phyloP scores from a whole-genome alignment of 164 flowering plant genomes.

The Malania oleifera region DNA sequence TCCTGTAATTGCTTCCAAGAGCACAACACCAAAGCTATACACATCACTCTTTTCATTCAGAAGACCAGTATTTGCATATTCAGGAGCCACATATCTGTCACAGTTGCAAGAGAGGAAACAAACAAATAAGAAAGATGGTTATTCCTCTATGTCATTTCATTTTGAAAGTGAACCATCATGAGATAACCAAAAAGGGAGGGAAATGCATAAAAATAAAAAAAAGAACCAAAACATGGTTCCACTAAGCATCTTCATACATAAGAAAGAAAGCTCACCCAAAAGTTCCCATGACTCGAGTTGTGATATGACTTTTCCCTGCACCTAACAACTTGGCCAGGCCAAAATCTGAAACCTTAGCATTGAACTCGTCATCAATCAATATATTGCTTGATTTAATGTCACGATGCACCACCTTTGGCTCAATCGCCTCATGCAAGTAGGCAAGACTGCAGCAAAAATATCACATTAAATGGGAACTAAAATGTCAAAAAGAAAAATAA shows the following conservation, averaged over 20 bases:
- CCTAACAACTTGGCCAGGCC: conserved; percentile 77
- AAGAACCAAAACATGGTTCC: not conserved
- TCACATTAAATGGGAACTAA: conserved; percentile 11
- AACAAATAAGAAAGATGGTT: not conserved
- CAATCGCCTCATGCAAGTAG: conserved; percentile 77
- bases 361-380: conserved; percentile 63
- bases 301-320: conserved; percentile 71
- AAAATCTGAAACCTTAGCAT: conserved; percentile 77
- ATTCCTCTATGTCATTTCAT: not conserved
- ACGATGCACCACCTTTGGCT: conserved; percentile 77
- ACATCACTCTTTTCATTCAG: conserved; percentile 79
- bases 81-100: conserved; percentile 65
- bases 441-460: conserved; percentile 52
- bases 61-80: conserved; percentile 79
- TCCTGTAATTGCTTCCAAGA: conserved; percentile 72
- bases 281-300: conserved; percentile 85
- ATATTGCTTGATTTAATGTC: conserved; percentile 81
- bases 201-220: not conserved
- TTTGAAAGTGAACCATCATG: too few relatives aligned
- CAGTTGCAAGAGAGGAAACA: not conserved
- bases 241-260: not conserved
- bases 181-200: not conserved
- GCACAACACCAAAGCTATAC: conserved; percentile 72
- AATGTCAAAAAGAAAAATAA: conserved; percentile 1
- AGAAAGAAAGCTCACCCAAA: conserved; percentile 48